A percentile compares a stretch with the other conserved stretches of the same genome.
These are phyloP conservation scores for Macaranga tanarius DNA, from an alignment of 441 rosid species.

Conservation along the genomic window DNA sequence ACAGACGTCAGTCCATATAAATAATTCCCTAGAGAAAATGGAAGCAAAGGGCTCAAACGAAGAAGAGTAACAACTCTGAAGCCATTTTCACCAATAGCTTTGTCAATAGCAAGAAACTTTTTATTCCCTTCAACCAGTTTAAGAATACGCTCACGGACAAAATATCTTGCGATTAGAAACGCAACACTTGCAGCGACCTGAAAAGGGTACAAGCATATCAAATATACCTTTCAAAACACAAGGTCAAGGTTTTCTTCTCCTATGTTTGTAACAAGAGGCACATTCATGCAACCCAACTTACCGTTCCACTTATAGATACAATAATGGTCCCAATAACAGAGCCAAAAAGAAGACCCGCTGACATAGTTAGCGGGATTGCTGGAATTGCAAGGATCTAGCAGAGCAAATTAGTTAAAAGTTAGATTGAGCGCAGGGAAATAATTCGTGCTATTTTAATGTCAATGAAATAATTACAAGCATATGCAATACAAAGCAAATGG, in stretches of 20 bases:
- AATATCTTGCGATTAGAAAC: conserved; percentile 93
- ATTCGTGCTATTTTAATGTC: neutral
- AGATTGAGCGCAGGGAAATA: conserved; percentile 1
- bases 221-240: conserved; percentile 18
- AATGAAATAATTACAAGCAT: neutral
- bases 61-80: conserved; percentile 94
- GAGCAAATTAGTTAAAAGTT: conserved; percentile 10
- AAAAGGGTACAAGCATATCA: conserved; percentile 26
- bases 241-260: conserved; percentile 2
- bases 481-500: neutral
- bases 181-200: conserved; percentile 96
- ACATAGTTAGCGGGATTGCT: conserved; percentile 95
- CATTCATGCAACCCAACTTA: conserved; percentile 32
- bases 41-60: conserved; percentile 94
- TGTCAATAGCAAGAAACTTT: conserved; percentile 95
- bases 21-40: conserved; percentile 93
- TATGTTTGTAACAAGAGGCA: neutral
- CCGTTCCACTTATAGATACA: conserved; percentile 98
- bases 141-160: conserved; percentile 92
- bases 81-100: conserved; percentile 96
- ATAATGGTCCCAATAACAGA: conserved; percentile 81
- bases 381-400: conserved; percentile 92
- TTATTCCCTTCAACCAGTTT: conserved; percentile 94
- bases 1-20: conserved; percentile 93
- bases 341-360: conserved; percentile 99